Evolutionary conservation across 176 grass and related monocot genomes (phyloP).

Genomic region (Cocos nucifera): DNA sequence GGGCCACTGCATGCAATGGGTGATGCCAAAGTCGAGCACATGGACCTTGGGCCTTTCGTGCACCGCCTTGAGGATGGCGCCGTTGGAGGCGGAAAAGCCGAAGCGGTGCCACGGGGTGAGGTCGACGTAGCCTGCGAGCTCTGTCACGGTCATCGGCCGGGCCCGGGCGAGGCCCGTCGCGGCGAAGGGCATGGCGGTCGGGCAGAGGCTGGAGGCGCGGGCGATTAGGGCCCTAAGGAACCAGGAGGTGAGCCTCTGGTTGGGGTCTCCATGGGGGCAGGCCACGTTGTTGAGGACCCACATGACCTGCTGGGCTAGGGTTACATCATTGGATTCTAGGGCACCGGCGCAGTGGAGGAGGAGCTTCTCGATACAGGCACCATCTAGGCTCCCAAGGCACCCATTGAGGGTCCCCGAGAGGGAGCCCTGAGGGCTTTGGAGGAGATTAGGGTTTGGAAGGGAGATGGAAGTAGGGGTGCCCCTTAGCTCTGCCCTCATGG

Average conservation of each 20-base stretch:
- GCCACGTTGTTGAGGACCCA: conserved; percentile 31
- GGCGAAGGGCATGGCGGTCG: conserved; percentile 3
- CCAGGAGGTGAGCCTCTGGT: conserved; percentile 23
- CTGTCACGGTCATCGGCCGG: conserved; percentile 13
- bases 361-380: conserved; percentile 23
- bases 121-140: conserved; percentile 22
- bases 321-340: conserved; percentile 21
- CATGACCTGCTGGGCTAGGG: conserved; percentile 25
- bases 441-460: not conserved
- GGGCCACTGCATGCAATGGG: conserved; percentile 23
- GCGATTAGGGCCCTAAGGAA: conserved; percentile 14
- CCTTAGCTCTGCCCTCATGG: conserved; percentile 5
- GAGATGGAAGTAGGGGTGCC: not conserved
- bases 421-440: not conserved
- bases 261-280: conserved; percentile 6
- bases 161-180: not conserved
- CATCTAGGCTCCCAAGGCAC: conserved; percentile 15
- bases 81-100: conserved; percentile 19
- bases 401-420: not conserved
- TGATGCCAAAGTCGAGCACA: conserved; percentile 15
- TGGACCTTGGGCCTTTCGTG: conserved; percentile 11
- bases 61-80: conserved; percentile 14
- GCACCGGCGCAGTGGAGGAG: conserved; percentile 22
- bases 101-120: conserved; percentile 28
- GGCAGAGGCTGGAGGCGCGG: conserved; percentile 16